phyloP scores from a whole-genome alignment of 495 filamentous ascomycete species.

The Talaromyces stipitatus region DNA sequence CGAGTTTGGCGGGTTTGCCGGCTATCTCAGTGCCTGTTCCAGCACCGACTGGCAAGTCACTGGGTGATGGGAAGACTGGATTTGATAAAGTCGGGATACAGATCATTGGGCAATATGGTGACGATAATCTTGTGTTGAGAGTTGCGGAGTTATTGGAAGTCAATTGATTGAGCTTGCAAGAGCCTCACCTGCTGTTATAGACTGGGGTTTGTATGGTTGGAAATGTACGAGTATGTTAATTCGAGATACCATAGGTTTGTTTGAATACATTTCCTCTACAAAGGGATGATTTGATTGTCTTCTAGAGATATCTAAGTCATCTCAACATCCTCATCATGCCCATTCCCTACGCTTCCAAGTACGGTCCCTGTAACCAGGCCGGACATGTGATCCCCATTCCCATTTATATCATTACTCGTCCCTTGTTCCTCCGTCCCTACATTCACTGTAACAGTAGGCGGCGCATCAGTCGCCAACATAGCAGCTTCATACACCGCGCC shows the following conservation, averaged over 20 bases:
- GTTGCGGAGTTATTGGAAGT: slow-evolving; percentile 26
- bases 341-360: background rate
- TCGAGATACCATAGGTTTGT: background rate
- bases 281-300: background rate
- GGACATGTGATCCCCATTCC: background rate
- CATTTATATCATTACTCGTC: background rate
- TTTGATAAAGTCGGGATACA: slow-evolving; percentile 63
- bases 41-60: slow-evolving; percentile 9
- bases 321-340: slow-evolving; percentile 29
- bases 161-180: background rate
- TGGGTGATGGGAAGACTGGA: slow-evolving; percentile 6
- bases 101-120: slow-evolving; percentile 84
- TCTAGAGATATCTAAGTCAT: slow-evolving; percentile 19
- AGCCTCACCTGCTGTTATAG: background rate
- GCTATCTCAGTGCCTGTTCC: slow-evolving; percentile 76
- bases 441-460: background rate
- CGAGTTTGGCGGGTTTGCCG: slow-evolving; percentile 85
- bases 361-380: background rate
- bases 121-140: slow-evolving; percentile 55
- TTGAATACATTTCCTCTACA: background rate
- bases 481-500: slow-evolving; percentile 2
- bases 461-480: background rate
- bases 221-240: background rate
- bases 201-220: background rate
- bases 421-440: background rate